Conservation (phyloP, 345 rosid species). For the Linum usitatissimum region DNA sequence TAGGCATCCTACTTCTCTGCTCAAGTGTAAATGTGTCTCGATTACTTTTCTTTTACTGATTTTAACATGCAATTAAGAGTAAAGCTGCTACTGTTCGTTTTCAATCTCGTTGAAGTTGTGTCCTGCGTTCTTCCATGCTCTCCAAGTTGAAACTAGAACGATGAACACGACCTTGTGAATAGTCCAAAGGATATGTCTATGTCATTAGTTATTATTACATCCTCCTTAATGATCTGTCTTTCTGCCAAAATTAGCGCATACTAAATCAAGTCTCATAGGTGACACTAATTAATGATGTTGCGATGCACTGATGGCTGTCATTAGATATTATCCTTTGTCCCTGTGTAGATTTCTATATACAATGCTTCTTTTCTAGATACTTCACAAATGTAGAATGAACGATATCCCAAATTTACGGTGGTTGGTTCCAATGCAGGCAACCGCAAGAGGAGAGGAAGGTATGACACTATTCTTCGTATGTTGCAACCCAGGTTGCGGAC, state of each 20-base stretch:
- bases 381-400: too few relatives aligned
- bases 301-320: not conserved
- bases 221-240: not conserved
- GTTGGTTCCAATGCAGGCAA: conserved; percentile 15
- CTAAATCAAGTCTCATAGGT: not conserved
- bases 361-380: too few relatives aligned
- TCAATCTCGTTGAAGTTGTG: not conserved
- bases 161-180: too few relatives aligned
- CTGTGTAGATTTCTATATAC: too few relatives aligned
- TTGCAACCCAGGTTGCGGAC: conserved; percentile 62
- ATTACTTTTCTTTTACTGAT: too few relatives aligned
- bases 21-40: too few relatives aligned
- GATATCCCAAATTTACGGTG: too few relatives aligned
- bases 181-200: too few relatives aligned
- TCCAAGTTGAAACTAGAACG: not conserved
- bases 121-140: not conserved
- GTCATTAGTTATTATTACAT: not conserved
- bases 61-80: too few relatives aligned
- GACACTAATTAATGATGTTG: not conserved
- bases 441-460: conserved; percentile 88
- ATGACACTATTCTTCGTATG: conserved; percentile 87
- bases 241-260: too few relatives aligned
- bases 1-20: too few relatives aligned
- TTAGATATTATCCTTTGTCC: too few relatives aligned
- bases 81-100: not conserved